phyloP scores from a whole-genome alignment of 2,329 filamentous ascomycete genomes.

The Cyphellophora attinorum region DNA sequence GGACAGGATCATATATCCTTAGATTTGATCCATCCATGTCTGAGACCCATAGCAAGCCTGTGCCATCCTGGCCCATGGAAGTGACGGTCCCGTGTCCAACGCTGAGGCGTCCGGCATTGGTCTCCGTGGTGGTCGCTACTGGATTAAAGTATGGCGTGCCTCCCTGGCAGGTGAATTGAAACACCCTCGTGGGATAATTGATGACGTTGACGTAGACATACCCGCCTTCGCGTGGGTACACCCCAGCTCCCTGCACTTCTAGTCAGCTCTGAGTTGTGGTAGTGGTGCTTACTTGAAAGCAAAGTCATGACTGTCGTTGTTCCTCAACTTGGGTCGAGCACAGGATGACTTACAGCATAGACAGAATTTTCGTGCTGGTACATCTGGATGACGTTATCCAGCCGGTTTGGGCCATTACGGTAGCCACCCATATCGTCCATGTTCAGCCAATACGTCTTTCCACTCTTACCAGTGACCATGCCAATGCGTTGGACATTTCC shows the following conservation, averaged over 20 bases:
- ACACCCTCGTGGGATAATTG: slow-evolving; percentile 20
- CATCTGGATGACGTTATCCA: slow-evolving; percentile 29
- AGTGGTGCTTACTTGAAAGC: no score
- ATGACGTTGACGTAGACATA: slow-evolving; percentile 31
- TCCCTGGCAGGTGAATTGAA: slow-evolving; percentile 24
- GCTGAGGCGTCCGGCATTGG: slow-evolving; percentile 23
- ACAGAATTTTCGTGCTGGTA: slow-evolving; percentile 25
- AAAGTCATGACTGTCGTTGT: no score
- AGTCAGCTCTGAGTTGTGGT: no score
- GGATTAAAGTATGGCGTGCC: slow-evolving; percentile 24
- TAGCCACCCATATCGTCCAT: slow-evolving; percentile 34
- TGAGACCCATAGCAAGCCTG: slow-evolving; percentile 21
- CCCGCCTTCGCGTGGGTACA: slow-evolving; percentile 34
- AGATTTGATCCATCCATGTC: slow-evolving; percentile 21
- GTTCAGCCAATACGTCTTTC: slow-evolving; percentile 34
- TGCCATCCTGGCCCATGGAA: slow-evolving; percentile 17
- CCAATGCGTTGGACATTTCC: slow-evolving; percentile 35
- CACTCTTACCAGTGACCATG: slow-evolving; percentile 42
- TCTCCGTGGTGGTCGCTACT: slow-evolving; percentile 21
- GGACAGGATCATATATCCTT: slow-evolving; percentile 20
- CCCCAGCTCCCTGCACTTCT: slow-evolving; percentile 29
- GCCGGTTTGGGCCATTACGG: slow-evolving; percentile 26
- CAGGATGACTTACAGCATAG: no score
- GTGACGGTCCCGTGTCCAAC: slow-evolving; percentile 23
- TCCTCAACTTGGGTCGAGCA: no score